Base-by-base conservation (phyloP, 306 rosid genomes). In the Cicer cuneatum region DNA sequence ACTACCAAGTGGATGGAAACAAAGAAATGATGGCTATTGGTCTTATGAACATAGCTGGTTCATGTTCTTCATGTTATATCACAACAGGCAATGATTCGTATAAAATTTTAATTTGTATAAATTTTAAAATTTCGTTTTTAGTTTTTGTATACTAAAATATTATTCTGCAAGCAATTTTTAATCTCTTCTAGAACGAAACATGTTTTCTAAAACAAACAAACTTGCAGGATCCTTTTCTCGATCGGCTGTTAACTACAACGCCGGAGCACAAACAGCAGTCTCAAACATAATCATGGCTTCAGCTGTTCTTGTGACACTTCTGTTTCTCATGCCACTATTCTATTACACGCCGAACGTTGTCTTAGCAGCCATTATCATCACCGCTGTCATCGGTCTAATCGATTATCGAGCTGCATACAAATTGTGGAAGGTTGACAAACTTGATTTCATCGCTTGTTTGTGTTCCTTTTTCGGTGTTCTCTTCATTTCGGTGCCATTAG, bases 1-100 rank as follows among this genome's bases (percentile, higher is more conserved):
- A 90, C 87, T 95, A 95, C 88, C 99, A 95, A 80, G 98, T 92
- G 29, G 99, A 95, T 82, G 99, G 98, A 78, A 95, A 95, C 88
- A 95, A 95, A 84, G 99, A 95, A 86, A 92, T 95, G 99, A 90
- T 92, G 87, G 99, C 98, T 39, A 90, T 95, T 73, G 99, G 98
- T 59, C 46, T 95, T n/a, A 92, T 89, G 99, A 95, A 92, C 89
- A 85, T 95, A 5, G 92, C 93, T 69, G 99, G 99, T 24, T 90
- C 90, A 80, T 95, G 93, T 72, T 87, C 92, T 81, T 92, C 99
- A 21, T 92, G 99, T 70, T 95, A 90, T 80, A 97, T 95, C 19
- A 92, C 99, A 13, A 83, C 99, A 72, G 99, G 99, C 72, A 80
- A 63, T 68, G 59, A 59, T 61, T 63, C 71, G 3, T 29, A 29